phyloP scores from a whole-genome alignment of 148 eudicot genomes.

The Hydrangea macrophylla region DNA sequence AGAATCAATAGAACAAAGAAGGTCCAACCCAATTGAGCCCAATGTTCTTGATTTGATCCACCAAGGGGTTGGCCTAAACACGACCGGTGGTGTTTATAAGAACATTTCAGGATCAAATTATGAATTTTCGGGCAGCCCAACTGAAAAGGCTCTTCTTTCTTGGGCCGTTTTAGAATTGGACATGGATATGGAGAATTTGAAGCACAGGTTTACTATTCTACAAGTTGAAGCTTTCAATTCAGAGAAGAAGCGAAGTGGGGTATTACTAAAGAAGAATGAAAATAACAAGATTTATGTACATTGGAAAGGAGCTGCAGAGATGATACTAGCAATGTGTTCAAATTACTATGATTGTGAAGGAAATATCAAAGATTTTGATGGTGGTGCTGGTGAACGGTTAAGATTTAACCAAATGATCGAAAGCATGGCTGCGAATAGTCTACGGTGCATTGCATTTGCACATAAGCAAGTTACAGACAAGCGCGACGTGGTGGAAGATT shows the following conservation, averaged over 20 bases:
- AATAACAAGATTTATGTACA: constrained; percentile 14
- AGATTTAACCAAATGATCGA: constrained; percentile 4
- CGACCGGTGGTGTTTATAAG: neutral
- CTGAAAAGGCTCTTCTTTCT: constrained; percentile 5
- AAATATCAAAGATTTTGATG: constrained; percentile 1
- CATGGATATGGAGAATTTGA: constrained; percentile 13
- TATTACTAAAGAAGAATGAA: constrained; percentile 12
- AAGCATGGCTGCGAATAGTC: constrained; percentile 15
- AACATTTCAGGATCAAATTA: neutral
- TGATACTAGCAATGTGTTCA: constrained; percentile 17
- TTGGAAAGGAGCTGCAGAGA: constrained; percentile 26
- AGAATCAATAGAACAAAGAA: neutral
- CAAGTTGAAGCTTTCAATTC: constrained; percentile 16
- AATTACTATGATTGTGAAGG: constrained; percentile 10
- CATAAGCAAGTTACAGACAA: constrained; percentile 4
- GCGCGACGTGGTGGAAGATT: neutral
- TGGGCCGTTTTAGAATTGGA: constrained; percentile 14
- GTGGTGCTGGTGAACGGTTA: neutral
- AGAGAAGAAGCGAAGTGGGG: constrained; percentile 14
- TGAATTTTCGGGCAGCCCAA: neutral
- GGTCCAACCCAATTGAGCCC: no score
- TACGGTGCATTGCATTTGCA: constrained; percentile 22
- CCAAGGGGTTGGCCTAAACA: constrained; percentile 7
- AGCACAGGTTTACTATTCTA: neutral
- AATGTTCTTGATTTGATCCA: neutral